A percentile compares a stretch with the other conserved stretches of the same genome.
Conservation (phyloP, 2,329 filamentous ascomycete species). For the Cordyceps cicadae region DNA sequence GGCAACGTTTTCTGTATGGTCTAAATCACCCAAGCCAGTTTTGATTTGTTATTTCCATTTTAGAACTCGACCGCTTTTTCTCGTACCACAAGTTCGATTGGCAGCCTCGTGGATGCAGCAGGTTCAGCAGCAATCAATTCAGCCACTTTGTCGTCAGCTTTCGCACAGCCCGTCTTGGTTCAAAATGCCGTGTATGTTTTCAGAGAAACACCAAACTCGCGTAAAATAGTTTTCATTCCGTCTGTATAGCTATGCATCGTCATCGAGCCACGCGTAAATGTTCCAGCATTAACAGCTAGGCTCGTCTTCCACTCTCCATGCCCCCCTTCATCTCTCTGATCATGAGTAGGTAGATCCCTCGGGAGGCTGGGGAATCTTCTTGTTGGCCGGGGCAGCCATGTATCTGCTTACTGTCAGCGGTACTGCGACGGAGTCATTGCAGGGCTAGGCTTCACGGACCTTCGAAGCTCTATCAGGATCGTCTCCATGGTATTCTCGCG, state of each 20-base stretch:
- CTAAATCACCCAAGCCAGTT: background rate
- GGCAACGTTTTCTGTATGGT: background rate
- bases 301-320: background rate
- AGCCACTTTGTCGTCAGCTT: background rate
- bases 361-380: constrained; percentile 89
- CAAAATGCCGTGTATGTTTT: too few relatives aligned
- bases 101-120: background rate
- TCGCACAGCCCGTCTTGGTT: too few relatives aligned
- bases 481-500: constrained; percentile 93
- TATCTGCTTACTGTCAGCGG: constrained; percentile 49
- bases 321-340: constrained; percentile 1
- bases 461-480: constrained; percentile 75
- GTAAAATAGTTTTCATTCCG: background rate
- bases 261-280: background rate
- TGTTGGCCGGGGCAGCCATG: constrained; percentile 86
- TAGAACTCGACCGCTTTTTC: background rate
- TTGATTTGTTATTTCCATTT: background rate
- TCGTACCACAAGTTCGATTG: background rate
- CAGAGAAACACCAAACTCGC: too few relatives aligned
- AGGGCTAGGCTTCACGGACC: constrained; percentile 37
- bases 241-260: background rate
- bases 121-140: background rate
- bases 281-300: background rate
- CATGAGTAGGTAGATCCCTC: constrained; percentile 59
- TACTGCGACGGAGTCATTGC: background rate